A percentile compares a stretch with the other conserved stretches of the same genome.
phyloP scores from a whole-genome alignment of 1,139 yeast genomes.

The Suhomyces choctaworum region DNA sequence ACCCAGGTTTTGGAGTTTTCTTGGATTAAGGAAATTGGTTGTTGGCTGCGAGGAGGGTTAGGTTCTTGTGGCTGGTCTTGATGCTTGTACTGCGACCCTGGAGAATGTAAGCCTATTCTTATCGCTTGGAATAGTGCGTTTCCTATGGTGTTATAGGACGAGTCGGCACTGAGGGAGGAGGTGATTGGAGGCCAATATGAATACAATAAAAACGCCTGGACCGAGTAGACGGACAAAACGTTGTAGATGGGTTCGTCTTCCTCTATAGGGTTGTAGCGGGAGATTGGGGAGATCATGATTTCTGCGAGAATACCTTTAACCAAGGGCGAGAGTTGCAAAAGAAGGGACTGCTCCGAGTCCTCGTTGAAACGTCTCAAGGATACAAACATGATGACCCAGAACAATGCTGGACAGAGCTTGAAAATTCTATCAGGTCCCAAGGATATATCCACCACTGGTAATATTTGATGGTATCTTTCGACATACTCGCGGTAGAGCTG shows the following conservation, averaged over 20 bases:
- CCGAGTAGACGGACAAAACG: constrained; percentile 91
- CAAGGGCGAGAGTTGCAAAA: constrained; percentile 61
- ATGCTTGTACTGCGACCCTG: constrained; percentile 28
- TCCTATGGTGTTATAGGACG: constrained; percentile 93
- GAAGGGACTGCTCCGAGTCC: constrained; percentile 38
- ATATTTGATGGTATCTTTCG: constrained; percentile 70
- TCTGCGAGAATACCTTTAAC: constrained; percentile 81
- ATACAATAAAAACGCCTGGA: constrained; percentile 85
- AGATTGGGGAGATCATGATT: constrained; percentile 85
- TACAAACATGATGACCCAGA: constrained; percentile 91
- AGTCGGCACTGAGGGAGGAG: constrained; percentile 90
- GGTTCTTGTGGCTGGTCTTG: constrained; percentile 9
- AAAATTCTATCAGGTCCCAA: constrained; percentile 83
- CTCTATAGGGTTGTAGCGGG: constrained; percentile 74
- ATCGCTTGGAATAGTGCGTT: constrained; percentile 90
- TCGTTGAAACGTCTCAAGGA: constrained; percentile 63
- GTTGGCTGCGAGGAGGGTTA: constrained; percentile 19
- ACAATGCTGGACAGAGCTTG: constrained; percentile 78
- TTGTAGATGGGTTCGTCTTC: constrained; percentile 79
- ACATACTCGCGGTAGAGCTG: constrained; percentile 73
- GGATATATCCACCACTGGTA: constrained; percentile 82
- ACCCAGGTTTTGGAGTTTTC: constrained; percentile 93
- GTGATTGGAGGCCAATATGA: constrained; percentile 97
- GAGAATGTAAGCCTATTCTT: constrained; percentile 83
- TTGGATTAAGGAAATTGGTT: constrained; percentile 46